These are phyloP conservation scores for Pythium monospermum DNA, from an alignment of 352 stramenopile species.

Conservation along the genomic window DNA sequence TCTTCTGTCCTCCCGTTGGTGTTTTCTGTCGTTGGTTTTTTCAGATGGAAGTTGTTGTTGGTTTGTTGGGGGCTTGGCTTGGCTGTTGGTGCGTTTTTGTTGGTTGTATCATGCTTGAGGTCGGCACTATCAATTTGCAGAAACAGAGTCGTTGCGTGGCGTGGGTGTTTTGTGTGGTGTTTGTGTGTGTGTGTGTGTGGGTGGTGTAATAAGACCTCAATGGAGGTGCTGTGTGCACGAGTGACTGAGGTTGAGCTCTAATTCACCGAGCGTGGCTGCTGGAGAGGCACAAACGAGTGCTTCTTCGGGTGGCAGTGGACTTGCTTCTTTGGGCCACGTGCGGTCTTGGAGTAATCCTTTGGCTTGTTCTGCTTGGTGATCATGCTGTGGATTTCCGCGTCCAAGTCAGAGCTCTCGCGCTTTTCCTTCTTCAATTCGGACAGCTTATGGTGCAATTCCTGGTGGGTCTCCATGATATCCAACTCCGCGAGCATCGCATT, in stretches of 20 bases:
- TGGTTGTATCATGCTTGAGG: neutral
- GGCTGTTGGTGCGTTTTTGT: neutral
- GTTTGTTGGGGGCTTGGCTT: too few relatives aligned
- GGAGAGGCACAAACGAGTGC: conserved; percentile 44
- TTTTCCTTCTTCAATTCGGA: conserved; percentile 52
- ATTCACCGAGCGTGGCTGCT: conserved; percentile 70
- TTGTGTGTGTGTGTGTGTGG: neutral
- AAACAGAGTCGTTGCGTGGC: neutral
- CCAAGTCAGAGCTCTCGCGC: conserved; percentile 45
- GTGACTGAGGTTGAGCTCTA: too few relatives aligned
- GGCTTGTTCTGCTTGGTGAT: conserved; percentile 47
- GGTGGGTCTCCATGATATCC: conserved; percentile 71
- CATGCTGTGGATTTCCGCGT: conserved; percentile 51
- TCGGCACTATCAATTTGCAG: too few relatives aligned
- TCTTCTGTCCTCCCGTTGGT: too few relatives aligned
- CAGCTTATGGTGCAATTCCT: conserved; percentile 61
- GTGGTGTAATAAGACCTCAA: neutral
- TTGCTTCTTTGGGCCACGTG: conserved; percentile 34
- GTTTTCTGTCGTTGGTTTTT: too few relatives aligned
- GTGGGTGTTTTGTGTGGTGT: neutral
- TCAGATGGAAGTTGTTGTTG: too few relatives aligned
- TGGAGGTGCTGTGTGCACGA: conserved; percentile 2
- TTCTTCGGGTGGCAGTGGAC: conserved; percentile 35
- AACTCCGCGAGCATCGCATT: conserved; percentile 75
- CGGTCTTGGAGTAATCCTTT: conserved; percentile 33